Evolutionary conservation across 306 rosid species (phyloP), one percentile per base, ranked within the genome.

Genomic region (Cyclanthera cordifolia): DNA sequence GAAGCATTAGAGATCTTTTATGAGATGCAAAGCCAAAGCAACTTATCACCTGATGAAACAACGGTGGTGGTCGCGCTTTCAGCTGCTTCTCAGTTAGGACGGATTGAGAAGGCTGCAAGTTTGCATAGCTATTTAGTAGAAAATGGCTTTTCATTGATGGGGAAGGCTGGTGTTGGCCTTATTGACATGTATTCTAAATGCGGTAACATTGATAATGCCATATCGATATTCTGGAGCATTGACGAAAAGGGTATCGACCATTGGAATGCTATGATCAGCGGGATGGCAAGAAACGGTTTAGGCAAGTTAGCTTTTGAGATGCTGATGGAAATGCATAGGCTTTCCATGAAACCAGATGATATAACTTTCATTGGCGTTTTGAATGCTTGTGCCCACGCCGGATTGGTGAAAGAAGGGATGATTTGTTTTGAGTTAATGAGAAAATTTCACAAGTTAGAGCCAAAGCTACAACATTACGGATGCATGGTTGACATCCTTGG

Each of bases 111-210:
- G 53, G 96, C 90, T 23, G 69, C 76, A 2, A 58, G 41, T 13
- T 46, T 86, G 30, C 94, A 86, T 50, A 60, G 20, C 9, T 85
- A 85, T 80, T 58, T 86, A 24, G 54, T 54, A 69, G 84, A 80
- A 51, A 86, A 78, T 5, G 76, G 81, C 5, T 75, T 73, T 61
- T 56, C 82, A 34, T 73, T 83, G 71, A 73, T 23, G 51, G 86
- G 87, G 23, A 86, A 86, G 53, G 79, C 86, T 60, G 96, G 87
- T 0, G 96, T 85, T 70, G 83, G 86, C 2, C 73, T 89, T 0
- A 85, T 89, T 61, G 87, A 85, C 74, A 89, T 89, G 96, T 89
- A 86, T 32, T 82, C 94, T 1, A 86, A 89, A 76, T 86, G 94
- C 51, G 94, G 96, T 27, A 86, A 86, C 76, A 78, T 85, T 49